Conservation (phyloP, 2,329 filamentous ascomycete genomes). For the Neoscytalidium dimidiatum region DNA sequence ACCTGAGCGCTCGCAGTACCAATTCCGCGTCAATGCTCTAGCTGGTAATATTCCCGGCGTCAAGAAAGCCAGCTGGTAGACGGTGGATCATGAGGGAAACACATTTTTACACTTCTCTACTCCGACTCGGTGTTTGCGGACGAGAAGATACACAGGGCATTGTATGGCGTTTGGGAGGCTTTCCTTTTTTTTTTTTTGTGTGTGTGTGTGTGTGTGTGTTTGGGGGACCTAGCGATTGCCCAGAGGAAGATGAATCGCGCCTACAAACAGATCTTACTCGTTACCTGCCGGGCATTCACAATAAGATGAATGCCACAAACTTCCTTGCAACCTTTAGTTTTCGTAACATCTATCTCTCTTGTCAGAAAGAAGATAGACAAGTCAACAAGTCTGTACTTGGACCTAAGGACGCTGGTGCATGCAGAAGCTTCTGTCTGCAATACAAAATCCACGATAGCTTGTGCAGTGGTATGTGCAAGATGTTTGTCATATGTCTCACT, state of each 20-base stretch:
- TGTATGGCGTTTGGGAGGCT: slow-evolving; percentile 30
- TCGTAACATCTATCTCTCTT: no score
- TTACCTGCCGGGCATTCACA: background rate
- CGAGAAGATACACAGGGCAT: slow-evolving; percentile 23
- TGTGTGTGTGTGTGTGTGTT: no score
- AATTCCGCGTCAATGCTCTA: slow-evolving; percentile 88
- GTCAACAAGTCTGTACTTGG: no score
- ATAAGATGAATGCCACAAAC: background rate
- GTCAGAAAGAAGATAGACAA: no score
- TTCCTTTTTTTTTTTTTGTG: background rate
- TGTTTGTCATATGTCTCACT: no score
- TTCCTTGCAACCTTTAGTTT: background rate
- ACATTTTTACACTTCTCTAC: slow-evolving; percentile 7
- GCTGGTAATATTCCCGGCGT: slow-evolving; percentile 87
- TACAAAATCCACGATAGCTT: no score
- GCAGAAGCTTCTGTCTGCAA: no score
- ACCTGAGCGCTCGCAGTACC: slow-evolving; percentile 62
- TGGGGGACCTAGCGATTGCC: background rate
- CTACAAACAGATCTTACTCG: background rate
- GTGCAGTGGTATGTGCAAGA: background rate
- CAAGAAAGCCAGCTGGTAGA: slow-evolving; percentile 93
- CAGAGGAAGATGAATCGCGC: background rate
- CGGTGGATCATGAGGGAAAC: background rate
- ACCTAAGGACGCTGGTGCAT: no score
- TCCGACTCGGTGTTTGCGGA: slow-evolving; percentile 1